A percentile compares a stretch with the other conserved stretches of the same genome.
Evolutionary conservation across 805 yeast genomes (phyloP).

Genomic region (Metschnikowia rubicola): DNA sequence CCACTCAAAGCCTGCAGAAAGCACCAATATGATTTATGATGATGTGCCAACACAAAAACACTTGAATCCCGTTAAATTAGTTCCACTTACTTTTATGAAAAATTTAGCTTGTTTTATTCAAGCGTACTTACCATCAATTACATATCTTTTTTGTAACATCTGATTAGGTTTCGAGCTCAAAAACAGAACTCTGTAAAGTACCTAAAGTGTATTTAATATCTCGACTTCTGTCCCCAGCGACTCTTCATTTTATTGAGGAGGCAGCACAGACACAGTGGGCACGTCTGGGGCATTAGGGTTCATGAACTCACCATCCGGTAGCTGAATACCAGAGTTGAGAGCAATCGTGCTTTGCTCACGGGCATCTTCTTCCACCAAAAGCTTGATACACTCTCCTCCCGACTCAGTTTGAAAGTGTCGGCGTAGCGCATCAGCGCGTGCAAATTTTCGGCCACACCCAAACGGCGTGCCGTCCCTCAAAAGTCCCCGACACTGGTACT

Average conservation of each 20-base stretch:
- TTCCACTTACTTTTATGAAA: too few species aligned
- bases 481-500: slow-evolving; percentile 66
- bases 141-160: too few species aligned
- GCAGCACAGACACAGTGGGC: slow-evolving; percentile 39
- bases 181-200: too few species aligned
- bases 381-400: slow-evolving; percentile 41
- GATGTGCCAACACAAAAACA: not conserved
- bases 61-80: too few species aligned
- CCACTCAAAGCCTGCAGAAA: not conserved
- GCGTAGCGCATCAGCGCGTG: slow-evolving; percentile 44
- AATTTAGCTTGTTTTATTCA: too few species aligned
- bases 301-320: slow-evolving; percentile 20
- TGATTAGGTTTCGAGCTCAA: too few species aligned
- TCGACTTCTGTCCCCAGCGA: too few species aligned
- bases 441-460: slow-evolving; percentile 46
- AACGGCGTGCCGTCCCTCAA: slow-evolving; percentile 49
- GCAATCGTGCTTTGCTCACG: slow-evolving; percentile 19
- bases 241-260: slow-evolving; percentile 25
- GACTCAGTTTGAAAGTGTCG: slow-evolving; percentile 46
- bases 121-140: too few species aligned
- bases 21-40: not conserved
- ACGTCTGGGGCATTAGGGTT: slow-evolving; percentile 12
- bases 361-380: slow-evolving; percentile 41
- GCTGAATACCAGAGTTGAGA: slow-evolving; percentile 15
- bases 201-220: too few species aligned